These are phyloP conservation scores for Tilletia setariae DNA, from an alignment of 1,284 basidiomycete genomes.

Conservation along the genomic window DNA sequence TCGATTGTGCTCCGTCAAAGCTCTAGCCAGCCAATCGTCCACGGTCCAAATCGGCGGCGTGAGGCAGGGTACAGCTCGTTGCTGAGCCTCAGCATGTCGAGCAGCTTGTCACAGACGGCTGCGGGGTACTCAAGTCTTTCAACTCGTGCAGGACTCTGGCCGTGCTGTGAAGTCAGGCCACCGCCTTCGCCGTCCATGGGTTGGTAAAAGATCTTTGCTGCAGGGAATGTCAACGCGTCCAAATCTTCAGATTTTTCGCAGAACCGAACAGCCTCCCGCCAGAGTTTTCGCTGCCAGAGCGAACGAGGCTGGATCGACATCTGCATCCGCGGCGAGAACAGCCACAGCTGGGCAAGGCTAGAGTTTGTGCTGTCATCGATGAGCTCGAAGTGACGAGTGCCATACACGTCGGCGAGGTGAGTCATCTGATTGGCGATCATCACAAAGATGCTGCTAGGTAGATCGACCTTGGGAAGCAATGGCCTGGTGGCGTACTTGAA, in stretches of 20 bases:
- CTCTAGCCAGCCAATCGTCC: slow-evolving; percentile 3
- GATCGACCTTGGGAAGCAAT: not conserved
- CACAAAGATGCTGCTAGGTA: not conserved
- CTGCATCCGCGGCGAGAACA: not conserved
- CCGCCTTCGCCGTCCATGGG: not conserved
- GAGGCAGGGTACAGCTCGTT: not conserved
- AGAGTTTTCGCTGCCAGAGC: no score
- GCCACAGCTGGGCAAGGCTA: not conserved
- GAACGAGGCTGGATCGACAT: not conserved
- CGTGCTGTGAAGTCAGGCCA: not conserved
- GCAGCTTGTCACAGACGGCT: not conserved
- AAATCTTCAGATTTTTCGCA: no score
- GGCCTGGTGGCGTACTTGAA: slow-evolving; percentile 4
- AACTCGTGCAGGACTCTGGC: not conserved
- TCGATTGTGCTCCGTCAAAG: not conserved
- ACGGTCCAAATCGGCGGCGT: not conserved
- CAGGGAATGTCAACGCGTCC: not conserved
- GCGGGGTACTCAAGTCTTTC: not conserved
- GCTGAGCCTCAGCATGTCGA: not conserved
- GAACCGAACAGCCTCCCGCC: no score
- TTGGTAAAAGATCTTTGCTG: slow-evolving; percentile 11
- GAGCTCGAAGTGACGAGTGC: slow-evolving; percentile 9
- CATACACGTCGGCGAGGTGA: slow-evolving; percentile 11
- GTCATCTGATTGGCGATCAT: slow-evolving; percentile 8
- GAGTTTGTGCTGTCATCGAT: not conserved